A percentile compares a stretch with the other conserved stretches of the same genome.
phyloP scores from a whole-genome alignment of 23 red algal genomes.

The Agarophyton chilense region DNA sequence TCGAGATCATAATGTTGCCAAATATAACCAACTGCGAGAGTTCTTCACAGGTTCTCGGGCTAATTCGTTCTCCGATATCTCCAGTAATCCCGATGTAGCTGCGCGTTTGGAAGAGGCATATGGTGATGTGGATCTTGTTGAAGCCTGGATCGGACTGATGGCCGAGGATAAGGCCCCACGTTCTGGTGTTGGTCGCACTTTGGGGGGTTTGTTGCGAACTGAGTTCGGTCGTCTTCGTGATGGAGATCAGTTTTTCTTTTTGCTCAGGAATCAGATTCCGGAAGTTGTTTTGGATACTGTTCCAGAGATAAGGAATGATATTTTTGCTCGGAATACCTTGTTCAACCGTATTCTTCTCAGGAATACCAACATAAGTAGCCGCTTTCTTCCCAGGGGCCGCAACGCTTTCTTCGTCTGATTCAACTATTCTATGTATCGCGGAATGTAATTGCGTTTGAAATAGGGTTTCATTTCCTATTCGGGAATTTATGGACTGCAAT shows the following conservation, averaged over 20 bases:
- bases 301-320: not conserved
- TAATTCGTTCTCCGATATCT: constrained; percentile 10
- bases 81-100: not conserved
- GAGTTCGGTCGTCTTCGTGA: constrained; percentile 43
- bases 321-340: not conserved
- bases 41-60: not conserved
- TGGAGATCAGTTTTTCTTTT: constrained; percentile 69
- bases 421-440: too few species aligned
- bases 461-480: too few species aligned
- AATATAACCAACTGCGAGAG: constrained; percentile 33
- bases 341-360: constrained; percentile 4
- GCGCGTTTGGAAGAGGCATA: constrained; percentile 15
- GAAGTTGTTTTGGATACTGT: not conserved
- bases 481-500: too few species aligned
- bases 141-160: constrained; percentile 64
- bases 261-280: constrained; percentile 28
- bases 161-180: constrained; percentile 47
- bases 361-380: not conserved
- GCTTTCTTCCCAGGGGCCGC: not conserved
- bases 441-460: too few species aligned
- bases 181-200: constrained; percentile 24
- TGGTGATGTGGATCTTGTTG: constrained; percentile 27
- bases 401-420: not conserved
- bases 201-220: not conserved
- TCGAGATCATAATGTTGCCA: constrained; percentile 45